Conservation (phyloP, 495 filamentous ascomycete genomes). For the Poronia punctata region DNA sequence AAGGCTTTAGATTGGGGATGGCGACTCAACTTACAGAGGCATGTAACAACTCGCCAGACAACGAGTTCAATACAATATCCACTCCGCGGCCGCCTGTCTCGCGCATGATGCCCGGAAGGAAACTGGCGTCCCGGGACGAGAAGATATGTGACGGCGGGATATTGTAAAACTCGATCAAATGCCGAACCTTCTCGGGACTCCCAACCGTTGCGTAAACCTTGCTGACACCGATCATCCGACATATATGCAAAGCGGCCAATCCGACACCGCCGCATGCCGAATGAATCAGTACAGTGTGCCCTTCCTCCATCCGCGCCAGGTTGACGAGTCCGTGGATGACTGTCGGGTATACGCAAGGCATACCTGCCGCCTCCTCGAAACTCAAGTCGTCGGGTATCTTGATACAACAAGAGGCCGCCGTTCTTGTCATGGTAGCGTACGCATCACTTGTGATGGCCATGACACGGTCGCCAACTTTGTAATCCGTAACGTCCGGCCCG, state of each 20-base stretch:
- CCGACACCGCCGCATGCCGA: slow-evolving; percentile 47
- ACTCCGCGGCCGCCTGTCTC: slow-evolving; percentile 43
- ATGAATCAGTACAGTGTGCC: slow-evolving; percentile 44
- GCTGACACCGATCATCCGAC: slow-evolving; percentile 40
- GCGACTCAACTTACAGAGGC: slow-evolving; percentile 19
- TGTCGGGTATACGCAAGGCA: slow-evolving; percentile 23
- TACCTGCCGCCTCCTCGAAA: slow-evolving; percentile 26
- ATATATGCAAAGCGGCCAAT: slow-evolving; percentile 47
- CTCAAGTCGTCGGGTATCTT: slow-evolving; percentile 23
- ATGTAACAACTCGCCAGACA: slow-evolving; percentile 45
- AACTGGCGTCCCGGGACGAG: slow-evolving; percentile 27
- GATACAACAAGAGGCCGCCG: slow-evolving; percentile 6
- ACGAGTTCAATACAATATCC: slow-evolving; percentile 51
- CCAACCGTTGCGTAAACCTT: slow-evolving; percentile 48
- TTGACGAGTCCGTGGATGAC: slow-evolving; percentile 14
- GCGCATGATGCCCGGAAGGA: slow-evolving; percentile 36
- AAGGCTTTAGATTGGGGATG: no score
- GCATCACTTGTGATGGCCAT: background rate
- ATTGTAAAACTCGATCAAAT: slow-evolving; percentile 35
- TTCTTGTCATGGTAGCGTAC: background rate
- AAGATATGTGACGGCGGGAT: slow-evolving; percentile 47
- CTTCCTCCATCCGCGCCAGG: background rate
- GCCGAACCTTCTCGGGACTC: slow-evolving; percentile 35
- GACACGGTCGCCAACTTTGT: background rate
- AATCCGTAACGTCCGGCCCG: background rate